Base-by-base conservation (phyloP, 768 basidiomycete species). In the Boletus pseudo-olivaceus region DNA sequence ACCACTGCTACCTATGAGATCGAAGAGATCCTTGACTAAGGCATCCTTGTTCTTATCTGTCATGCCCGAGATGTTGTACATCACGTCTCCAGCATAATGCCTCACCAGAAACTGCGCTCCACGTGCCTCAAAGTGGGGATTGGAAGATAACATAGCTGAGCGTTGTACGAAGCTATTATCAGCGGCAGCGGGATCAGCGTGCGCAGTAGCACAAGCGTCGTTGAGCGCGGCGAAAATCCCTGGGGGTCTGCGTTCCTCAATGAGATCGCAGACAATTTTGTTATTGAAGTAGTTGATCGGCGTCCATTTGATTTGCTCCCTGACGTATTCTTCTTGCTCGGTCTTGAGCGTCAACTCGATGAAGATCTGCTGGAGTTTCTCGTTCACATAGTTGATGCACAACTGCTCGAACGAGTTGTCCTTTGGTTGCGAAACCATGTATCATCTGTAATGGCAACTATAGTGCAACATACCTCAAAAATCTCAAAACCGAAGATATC, bases 31-130 rank as follows among this genome's bases (percentile, higher is more conserved):
- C 70, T 98, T 98, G 72, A 94, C 81, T 48, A 99, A 78, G 1
- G 93, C 84, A 65, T 99, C 97, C 79, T 99, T 99, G 78, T 99
- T 99, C 81, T 99, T 99, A 74, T 99, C 97, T 15, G 97, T 98
- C 96, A 99, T 99, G 3, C 97, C 97, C 7, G 88, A 69, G 12
- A 98, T 86, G 58, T 95, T 97, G 76, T 99, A 99, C 84, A 93
- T 90, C 57, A 99, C 97, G 66, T 98, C 97, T 62, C 97, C 97
- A 19, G 97, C 97, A 66, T 98, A 99, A 67, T 99, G 97, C 65
- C 85, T 88, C 58, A 99, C 88, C 48, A 99, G 72, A 76, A 98
- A 99, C 68, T 99, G 94, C 14, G 87, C 74, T 12, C 97, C 97
- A 45, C 97, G 90, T 14, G 91, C 77, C 67, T 99, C 97, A 67